Evolutionary conservation across 495 filamentous ascomycete species (phyloP).

Genomic region (Penicillium turbatum): DNA sequence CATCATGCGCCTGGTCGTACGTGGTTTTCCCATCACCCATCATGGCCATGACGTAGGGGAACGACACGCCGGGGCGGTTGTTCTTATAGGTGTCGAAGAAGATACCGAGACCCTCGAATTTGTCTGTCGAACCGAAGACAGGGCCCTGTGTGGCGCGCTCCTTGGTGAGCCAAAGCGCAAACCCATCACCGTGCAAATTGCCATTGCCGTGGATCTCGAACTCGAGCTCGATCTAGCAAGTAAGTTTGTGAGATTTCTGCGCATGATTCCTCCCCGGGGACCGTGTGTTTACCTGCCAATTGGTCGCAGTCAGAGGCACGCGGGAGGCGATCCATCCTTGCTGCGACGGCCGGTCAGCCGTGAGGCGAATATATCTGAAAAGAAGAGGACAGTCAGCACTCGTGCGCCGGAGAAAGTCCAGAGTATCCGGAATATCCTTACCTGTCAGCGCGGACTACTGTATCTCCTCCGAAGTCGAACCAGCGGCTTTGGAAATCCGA

Average conservation of each 20-base stretch:
- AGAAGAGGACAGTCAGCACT: slow-evolving; percentile 15
- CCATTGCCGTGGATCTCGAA: slow-evolving; percentile 83
- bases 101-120: slow-evolving; percentile 90
- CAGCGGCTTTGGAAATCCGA: slow-evolving; percentile 98
- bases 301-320: slow-evolving; percentile 93
- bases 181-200: slow-evolving; percentile 92
- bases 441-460: slow-evolving; percentile 88
- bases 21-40: slow-evolving; percentile 81
- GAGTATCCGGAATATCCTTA: slow-evolving; percentile 35
- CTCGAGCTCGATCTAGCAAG: slow-evolving; percentile 75
- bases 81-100: slow-evolving; percentile 99
- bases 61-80: slow-evolving; percentile 89
- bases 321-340: slow-evolving; percentile 90
- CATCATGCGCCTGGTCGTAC: slow-evolving; percentile 94
- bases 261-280: no score
- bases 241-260: slow-evolving; percentile 6
- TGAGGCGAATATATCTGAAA: slow-evolving; percentile 82
- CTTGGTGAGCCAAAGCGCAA: slow-evolving; percentile 98
- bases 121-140: slow-evolving; percentile 85
- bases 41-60: slow-evolving; percentile 99
- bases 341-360: slow-evolving; percentile 83
- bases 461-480: slow-evolving; percentile 98
- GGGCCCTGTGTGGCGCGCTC: slow-evolving; percentile 75
- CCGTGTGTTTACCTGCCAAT: slow-evolving; percentile 73
- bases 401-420: background rate